Evolutionary conservation across 2,329 filamentous ascomycete genomes (phyloP), one percentile per base, ranked within the genome.

Genomic region (Fusarium hainanense): DNA sequence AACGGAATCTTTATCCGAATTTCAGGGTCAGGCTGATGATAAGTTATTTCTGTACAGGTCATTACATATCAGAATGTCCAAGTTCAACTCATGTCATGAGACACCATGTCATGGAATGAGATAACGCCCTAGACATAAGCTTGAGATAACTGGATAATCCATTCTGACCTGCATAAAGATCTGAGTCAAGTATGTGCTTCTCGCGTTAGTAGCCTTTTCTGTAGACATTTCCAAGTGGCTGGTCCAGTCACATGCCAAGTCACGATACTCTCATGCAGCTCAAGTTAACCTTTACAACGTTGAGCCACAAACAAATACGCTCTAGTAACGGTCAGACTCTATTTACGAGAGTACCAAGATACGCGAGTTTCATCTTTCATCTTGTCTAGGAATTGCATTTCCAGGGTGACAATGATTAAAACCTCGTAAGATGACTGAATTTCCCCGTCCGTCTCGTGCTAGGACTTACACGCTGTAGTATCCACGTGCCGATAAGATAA

Each of bases 401-500:
- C 4, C 12, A 52, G 20, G 7, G 34, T 6, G 34, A 37, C 34
- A 37, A 37, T 37, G 34, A 37, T 37, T n/a, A n/a, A 37, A 37
- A 37, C 6, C 18, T 37, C 34, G 34, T 12, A 37, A 37, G 34
- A 37, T n/a, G 34, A 37, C 46, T 47, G 23, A 47, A 30, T 28
- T 21, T 32, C 46, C n/a, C 43, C 10, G 18, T 37, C 43, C 10
- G 18, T 37, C 8, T 41, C 18, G 13, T 37, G 27, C 7, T 40
- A 34, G 23, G n/a, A 54, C 30, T n/a, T 49, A 42, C 25, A 64
- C 40, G 23, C 13, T 18, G 7, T 6, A 41, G 62, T 27, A 69
- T 30, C 68, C 75, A 77, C 75, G 73, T 77, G 76, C 59, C 68
- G 76, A 77, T 77, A 77, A 77, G 76, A 77, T 77, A 77, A 76